phyloP scores from a whole-genome alignment of 2,329 filamentous ascomycete species.

The Stenocarpella maydis region DNA sequence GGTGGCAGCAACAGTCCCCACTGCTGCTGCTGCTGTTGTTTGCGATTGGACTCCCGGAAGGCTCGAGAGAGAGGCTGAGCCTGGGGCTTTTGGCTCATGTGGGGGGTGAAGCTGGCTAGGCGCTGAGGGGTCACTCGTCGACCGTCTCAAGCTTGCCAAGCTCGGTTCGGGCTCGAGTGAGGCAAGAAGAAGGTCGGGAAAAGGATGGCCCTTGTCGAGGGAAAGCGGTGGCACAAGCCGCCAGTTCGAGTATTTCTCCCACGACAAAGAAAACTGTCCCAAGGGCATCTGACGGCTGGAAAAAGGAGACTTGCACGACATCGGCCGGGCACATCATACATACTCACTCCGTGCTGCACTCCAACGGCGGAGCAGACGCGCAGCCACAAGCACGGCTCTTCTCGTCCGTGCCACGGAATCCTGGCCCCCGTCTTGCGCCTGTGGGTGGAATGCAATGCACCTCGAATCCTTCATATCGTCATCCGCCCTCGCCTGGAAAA shows the following conservation, averaged over 20 bases:
- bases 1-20: neutral
- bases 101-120: conserved; percentile 24
- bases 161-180: neutral
- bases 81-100: conserved; percentile 9
- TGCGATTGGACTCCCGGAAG: neutral
- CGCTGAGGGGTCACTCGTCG: conserved; percentile 6
- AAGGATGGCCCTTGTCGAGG: neutral
- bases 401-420: conserved; percentile 16
- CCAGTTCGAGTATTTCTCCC: neutral
- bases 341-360: conserved; percentile 7
- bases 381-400: conserved; percentile 14
- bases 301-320: conserved; percentile 10
- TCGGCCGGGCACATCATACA: too few relatives aligned
- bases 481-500: neutral
- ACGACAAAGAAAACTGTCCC: neutral
- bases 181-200: neutral
- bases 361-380: conserved; percentile 15
- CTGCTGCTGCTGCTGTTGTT: neutral
- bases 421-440: conserved; percentile 29
- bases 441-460: neutral
- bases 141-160: neutral
- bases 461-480: conserved; percentile 23
- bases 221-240: neutral
- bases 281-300: neutral
- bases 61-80: neutral